Conservation (phyloP, 306 rosid species). For the Hippophae gyantsensis region DNA sequence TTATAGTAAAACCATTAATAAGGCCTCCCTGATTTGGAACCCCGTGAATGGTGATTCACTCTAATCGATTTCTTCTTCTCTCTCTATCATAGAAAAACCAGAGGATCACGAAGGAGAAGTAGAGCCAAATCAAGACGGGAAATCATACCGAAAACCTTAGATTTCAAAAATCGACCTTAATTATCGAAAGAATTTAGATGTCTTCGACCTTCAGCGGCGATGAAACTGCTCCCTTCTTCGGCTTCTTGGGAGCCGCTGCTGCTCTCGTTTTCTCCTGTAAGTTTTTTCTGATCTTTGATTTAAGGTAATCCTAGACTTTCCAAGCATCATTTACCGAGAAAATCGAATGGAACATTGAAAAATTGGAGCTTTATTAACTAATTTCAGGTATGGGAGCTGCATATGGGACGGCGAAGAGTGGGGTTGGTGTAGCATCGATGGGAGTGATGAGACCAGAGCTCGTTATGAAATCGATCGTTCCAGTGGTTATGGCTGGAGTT, state of each 20-base stretch:
- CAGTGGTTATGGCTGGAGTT: constrained; percentile 81
- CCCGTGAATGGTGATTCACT: too few relatives aligned
- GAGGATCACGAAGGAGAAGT: too few relatives aligned
- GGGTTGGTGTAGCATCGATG: constrained; percentile 78
- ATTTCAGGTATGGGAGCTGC: constrained; percentile 71
- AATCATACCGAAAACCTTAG: too few relatives aligned
- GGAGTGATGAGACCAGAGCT: constrained; percentile 82
- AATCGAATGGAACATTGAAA: neutral
- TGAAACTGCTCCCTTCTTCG: constrained; percentile 81
- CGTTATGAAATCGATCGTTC: constrained; percentile 75
- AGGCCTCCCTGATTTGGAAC: too few relatives aligned
- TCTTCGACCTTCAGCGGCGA: constrained; percentile 54
- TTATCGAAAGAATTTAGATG: constrained; percentile 4
- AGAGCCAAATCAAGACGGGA: too few relatives aligned
- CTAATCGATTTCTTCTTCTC: too few relatives aligned
- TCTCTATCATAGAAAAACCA: too few relatives aligned
- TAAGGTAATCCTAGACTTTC: neutral
- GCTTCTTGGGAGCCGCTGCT: constrained; percentile 70
- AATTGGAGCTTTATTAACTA: neutral
- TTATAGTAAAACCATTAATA: too few relatives aligned
- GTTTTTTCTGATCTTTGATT: neutral
- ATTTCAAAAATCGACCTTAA: too few relatives aligned
- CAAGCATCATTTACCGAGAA: neutral
- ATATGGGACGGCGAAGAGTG: constrained; percentile 73
- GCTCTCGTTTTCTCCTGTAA: constrained; percentile 72